These are phyloP conservation scores for Neodidymelliopsis sp. DNA, from an alignment of 2,329 filamentous ascomycete genomes.

Conservation along the genomic window DNA sequence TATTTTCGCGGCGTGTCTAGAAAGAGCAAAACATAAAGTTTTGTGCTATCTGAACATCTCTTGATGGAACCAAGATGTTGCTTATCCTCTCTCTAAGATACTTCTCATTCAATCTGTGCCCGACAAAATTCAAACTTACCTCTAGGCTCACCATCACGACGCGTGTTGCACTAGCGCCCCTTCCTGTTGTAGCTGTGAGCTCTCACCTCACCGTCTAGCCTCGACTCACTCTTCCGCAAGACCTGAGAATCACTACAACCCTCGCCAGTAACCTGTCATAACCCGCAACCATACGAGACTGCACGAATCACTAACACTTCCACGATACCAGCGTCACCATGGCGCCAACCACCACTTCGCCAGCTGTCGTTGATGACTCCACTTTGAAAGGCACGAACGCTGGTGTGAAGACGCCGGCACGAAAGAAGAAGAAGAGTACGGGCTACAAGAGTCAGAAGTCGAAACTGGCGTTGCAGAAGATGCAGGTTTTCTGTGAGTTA, in stretches of 20 bases:
- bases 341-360: conserved; percentile 31
- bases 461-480: conserved; percentile 41
- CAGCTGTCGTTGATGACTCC: conserved; percentile 26
- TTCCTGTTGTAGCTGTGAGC: conserved; percentile 10
- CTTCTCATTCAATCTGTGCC: too few relatives aligned
- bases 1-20: too few relatives aligned
- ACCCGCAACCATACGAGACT: neutral
- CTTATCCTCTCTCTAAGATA: too few relatives aligned
- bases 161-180: conserved; percentile 15
- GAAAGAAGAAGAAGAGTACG: conserved; percentile 20
- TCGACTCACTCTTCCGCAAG: neutral
- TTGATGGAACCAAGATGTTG: too few relatives aligned
- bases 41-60: too few relatives aligned
- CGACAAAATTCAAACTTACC: neutral
- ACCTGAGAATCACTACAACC: neutral
- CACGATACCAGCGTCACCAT: conserved; percentile 23
- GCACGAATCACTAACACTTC: neutral
- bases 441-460: conserved; percentile 36
- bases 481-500: conserved; percentile 48
- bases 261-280: neutral
- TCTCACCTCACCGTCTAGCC: conserved; percentile 12
- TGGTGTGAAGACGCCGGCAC: conserved; percentile 40
- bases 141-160: neutral
- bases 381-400: conserved; percentile 22
- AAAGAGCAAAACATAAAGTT: too few relatives aligned